Percentiles rank a stretch among this genome's conserved stretches.
Evolutionary conservation across 2,329 filamentous ascomycete genomes (phyloP).

Genomic region (Clonostachys solani): DNA sequence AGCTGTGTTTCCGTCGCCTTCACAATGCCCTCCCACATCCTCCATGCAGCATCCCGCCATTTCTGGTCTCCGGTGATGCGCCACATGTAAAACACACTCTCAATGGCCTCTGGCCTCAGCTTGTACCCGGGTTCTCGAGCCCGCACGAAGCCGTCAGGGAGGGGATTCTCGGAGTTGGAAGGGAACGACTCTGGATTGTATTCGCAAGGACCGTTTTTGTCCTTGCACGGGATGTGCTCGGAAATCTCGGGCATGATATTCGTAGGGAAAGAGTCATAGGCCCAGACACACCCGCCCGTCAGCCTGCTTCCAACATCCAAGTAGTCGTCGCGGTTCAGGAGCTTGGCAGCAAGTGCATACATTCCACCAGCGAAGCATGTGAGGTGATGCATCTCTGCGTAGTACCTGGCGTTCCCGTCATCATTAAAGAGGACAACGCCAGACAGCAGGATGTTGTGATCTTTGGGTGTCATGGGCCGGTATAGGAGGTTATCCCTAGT

Average conservation of each 20-base stretch:
- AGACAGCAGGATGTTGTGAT: conserved; percentile 57
- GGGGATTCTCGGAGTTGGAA: conserved; percentile 7
- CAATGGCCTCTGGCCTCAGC: conserved; percentile 45
- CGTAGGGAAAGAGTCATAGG: conserved; percentile 41
- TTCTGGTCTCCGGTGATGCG: conserved; percentile 39
- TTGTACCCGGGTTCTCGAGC: conserved; percentile 35
- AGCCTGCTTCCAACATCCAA: conserved; percentile 41
- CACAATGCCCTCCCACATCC: conserved; percentile 39
- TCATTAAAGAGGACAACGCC: conserved; percentile 24
- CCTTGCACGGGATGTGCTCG: conserved; percentile 26
- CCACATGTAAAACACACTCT: conserved; percentile 48
- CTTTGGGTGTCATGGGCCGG: conserved; percentile 58
- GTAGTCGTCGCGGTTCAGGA: conserved; percentile 46
- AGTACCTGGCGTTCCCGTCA: neutral
- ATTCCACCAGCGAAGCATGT: conserved; percentile 69
- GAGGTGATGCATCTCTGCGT: conserved; percentile 49
- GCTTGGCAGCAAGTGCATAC: conserved; percentile 61
- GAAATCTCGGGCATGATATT: conserved; percentile 52
- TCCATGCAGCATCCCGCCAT: conserved; percentile 40
- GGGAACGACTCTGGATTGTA: conserved; percentile 19
- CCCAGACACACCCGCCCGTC: conserved; percentile 50
- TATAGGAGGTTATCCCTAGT: conserved; percentile 62
- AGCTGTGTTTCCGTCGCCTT: conserved; percentile 34
- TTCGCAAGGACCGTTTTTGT: conserved; percentile 25
- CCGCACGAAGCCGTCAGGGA: conserved; percentile 55